Evolutionary conservation across 2,329 filamentous ascomycete genomes (phyloP).

Genomic region (Apiospora marii): DNA sequence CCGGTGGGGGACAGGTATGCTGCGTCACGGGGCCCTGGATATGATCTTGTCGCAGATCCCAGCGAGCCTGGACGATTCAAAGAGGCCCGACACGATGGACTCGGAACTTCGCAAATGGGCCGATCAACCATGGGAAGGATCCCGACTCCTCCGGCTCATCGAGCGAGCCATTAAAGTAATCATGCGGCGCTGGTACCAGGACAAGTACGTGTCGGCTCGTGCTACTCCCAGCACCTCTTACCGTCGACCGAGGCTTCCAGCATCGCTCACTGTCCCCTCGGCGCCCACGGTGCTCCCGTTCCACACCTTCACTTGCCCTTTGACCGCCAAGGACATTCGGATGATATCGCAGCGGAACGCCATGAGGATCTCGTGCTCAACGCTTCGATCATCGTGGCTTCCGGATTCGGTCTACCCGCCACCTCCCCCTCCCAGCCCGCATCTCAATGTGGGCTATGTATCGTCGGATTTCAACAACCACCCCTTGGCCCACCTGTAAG

Average conservation of each 20-base stretch:
- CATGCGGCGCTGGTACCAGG: constrained; percentile 87
- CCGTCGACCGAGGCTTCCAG: constrained; percentile 75
- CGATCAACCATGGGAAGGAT: constrained; percentile 85
- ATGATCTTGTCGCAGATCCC: constrained; percentile 57
- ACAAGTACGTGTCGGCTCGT: constrained; percentile 72
- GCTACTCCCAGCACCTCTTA: constrained; percentile 67
- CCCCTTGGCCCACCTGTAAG: constrained; percentile 85
- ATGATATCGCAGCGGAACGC: constrained; percentile 96
- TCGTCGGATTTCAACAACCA: constrained; percentile 99
- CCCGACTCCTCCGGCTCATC: constrained; percentile 80
- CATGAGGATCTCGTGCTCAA: constrained; percentile 89
- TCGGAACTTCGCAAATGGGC: constrained; percentile 66
- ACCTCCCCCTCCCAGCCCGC: constrained; percentile 80
- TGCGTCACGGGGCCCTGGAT: constrained; percentile 64
- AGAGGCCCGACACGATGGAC: constrained; percentile 40
- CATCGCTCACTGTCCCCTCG: constrained; percentile 77
- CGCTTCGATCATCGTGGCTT: constrained; percentile 86
- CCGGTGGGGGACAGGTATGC: constrained; percentile 79
- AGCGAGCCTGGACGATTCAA: constrained; percentile 29
- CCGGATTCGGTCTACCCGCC: constrained; percentile 83
- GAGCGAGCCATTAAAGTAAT: constrained; percentile 83
- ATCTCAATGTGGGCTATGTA: constrained; percentile 92
- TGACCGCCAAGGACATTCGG: constrained; percentile 90
- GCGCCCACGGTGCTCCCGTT: constrained; percentile 96
- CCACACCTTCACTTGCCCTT: constrained; percentile 94